Evolutionary conservation across 257 asterid genomes (phyloP).

Genomic region (Solanum habrochaites): DNA sequence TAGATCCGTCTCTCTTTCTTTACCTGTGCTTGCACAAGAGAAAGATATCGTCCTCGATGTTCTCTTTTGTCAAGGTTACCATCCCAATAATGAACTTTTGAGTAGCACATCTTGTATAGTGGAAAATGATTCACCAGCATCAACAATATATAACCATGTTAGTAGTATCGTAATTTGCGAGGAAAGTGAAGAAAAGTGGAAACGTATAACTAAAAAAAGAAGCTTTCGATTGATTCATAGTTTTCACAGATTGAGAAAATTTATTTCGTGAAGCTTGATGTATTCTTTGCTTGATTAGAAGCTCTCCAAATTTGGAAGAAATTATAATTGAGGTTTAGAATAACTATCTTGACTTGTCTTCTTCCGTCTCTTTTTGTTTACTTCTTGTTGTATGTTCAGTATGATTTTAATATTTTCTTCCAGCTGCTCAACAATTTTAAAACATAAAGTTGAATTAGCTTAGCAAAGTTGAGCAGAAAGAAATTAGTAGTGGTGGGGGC

Average conservation of each 20-base stretch:
- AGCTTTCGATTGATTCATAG: not conserved
- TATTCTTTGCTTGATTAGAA: not conserved
- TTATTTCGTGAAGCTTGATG: not conserved
- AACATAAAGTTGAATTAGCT: not conserved
- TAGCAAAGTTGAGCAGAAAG: not conserved
- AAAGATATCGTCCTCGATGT: not conserved
- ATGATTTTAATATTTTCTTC: not conserved
- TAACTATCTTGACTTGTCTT: not conserved
- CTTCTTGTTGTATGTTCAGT: not conserved
- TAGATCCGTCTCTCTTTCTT: not conserved
- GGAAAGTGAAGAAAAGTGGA: not conserved
- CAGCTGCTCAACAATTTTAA: not conserved
- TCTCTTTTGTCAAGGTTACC: not conserved
- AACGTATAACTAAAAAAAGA: not conserved
- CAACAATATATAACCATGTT: not conserved
- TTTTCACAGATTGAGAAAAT: not conserved
- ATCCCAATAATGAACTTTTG: not conserved
- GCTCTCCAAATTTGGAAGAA: not conserved
- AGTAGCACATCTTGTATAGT: constrained; percentile 13
- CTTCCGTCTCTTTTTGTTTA: not conserved
- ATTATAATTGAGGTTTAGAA: not conserved
- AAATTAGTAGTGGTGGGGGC: not conserved
- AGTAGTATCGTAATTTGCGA: not conserved
- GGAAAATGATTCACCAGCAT: not conserved
- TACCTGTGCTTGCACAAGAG: not conserved